Base-by-base conservation (phyloP, 1,139 yeast species). In the Kluyveromyces sp. region DNA sequence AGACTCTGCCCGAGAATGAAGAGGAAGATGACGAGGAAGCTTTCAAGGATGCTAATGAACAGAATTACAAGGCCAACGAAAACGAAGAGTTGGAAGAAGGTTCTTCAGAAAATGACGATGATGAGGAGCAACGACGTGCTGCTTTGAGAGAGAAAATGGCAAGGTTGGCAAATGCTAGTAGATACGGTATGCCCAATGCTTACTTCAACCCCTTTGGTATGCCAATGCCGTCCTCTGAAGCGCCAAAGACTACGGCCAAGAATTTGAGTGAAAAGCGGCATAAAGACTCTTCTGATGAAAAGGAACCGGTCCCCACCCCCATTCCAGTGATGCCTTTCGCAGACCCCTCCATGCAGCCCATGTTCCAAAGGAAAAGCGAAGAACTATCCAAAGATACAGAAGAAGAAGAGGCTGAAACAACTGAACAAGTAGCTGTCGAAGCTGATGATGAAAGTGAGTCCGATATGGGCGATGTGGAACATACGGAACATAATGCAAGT, bases 61-160 rank as follows among this genome's bases (percentile, higher is more conserved):
- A 30, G 12, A 15, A 7, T 8, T 9, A 35, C 8, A 18, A 35
- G 3, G 15, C 3, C 25, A 67, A 60, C 2, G 57, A 49, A 1
- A 52, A 48, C 1, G 52, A 49, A 3, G 54, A 49, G 1, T 62
- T 57, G 0, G 75, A 71, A 2, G 75, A 68, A 1, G 73, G 65
- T 0, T 74, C 67, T 11, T 75, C 70, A 26, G 77, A 65, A 2
- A 75, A 71, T 15, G 73, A 75, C 36, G 89, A 82, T 36, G 83
- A 80, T 39, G 97, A 88, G 60, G 96, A 87, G 52, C 71, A 82
- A 15, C 78, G 83, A 49, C 77, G 94, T 56, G 75, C 83, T 46
- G 87, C 81, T 13, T 71, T 92, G 46, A 82, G 95, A 29, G 96
- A 86, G 54, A 77, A 97, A 52, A 92, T 92, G 96, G 98, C 99